Base-by-base conservation (phyloP, 2,329 filamentous ascomycete genomes). In the Beauveria rudraprayagi region DNA sequence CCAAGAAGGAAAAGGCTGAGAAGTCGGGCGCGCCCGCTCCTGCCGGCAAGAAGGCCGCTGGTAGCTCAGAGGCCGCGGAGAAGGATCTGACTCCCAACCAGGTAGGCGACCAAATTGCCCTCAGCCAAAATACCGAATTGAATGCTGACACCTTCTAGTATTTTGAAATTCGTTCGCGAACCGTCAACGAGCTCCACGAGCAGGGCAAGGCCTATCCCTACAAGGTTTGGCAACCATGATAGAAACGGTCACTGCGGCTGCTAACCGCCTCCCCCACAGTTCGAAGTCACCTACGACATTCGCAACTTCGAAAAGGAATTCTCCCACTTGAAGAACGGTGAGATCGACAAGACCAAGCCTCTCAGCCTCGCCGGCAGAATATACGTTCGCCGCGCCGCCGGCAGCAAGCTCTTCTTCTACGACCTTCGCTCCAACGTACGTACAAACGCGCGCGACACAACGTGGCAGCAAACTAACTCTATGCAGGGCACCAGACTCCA, bases 121-220 rank as follows among this genome's bases (percentile, higher is more conserved):
- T n/a, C 7, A 4, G 10, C 3, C 17, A 19, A 19, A 26, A 3
- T 5, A 1, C 19, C 4, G 3, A 19, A 47, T 28, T 16, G 26
- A 41, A 40, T 9, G 3, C 43, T 60, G 34, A 60, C 7, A 1
- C 0, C 19, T n/a, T 5, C 16, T 40, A 72, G 72, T 99, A 97
- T 81, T 97, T 96, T 73, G 94, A 99, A 79, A 95, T 97, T 72
- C 90, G 94, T 65, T 95, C 89, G 70, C 85, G 90, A 67, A 83
- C 83, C 67, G 86, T 96, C 79, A 73, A 75, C 65, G 74, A 73
- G 63, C 73, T 76, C 40, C 74, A 75, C 64, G 70, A 72, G 59
- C 69, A 75, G 72, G 72, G 70, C 68, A 75, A 75, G 68, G 74
- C 74, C 19, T 96, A 97, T 77, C 94, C 94, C 8, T 93, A 99